Percentiles rank a stretch among this genome's conserved stretches.
phyloP scores from a whole-genome alignment of 2,329 filamentous ascomycete genomes.

The Zasmidium citrigriseum region DNA sequence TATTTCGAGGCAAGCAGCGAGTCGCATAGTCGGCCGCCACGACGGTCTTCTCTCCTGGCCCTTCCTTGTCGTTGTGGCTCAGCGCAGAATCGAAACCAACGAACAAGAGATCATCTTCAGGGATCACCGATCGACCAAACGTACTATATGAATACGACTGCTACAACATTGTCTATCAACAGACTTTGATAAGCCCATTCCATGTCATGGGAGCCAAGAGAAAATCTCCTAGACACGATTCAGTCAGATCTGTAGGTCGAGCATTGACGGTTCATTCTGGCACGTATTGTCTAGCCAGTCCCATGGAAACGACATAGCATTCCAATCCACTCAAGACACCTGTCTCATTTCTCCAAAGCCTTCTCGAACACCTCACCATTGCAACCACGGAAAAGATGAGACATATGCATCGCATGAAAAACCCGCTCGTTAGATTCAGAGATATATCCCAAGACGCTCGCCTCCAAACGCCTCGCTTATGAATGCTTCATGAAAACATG shows the following conservation, averaged over 20 bases:
- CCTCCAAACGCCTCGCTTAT: conserved; percentile 15
- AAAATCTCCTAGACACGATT: no score
- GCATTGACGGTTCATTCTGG: not conserved
- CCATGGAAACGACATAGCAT: not conserved
- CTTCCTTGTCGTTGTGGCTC: no score
- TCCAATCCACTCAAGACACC: not conserved
- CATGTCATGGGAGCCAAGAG: no score
- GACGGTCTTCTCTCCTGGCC: no score
- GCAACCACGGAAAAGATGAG: not conserved
- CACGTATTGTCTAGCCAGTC: not conserved
- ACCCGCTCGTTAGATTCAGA: not conserved
- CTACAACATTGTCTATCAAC: no score
- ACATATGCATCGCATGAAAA: not conserved
- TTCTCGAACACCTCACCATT: not conserved
- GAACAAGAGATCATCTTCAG: no score
- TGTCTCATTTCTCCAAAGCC: not conserved
- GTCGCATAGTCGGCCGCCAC: not conserved
- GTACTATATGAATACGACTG: no score
- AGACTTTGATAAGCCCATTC: no score
- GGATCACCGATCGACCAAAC: no score
- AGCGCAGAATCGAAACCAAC: no score
- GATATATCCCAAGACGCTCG: not conserved
- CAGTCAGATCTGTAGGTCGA: no score
- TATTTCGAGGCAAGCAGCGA: not conserved
- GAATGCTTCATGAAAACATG: conserved; percentile 8